Evolutionary conservation across 495 filamentous ascomycete genomes (phyloP).

Genomic region (Eremomyces bilateralis): DNA sequence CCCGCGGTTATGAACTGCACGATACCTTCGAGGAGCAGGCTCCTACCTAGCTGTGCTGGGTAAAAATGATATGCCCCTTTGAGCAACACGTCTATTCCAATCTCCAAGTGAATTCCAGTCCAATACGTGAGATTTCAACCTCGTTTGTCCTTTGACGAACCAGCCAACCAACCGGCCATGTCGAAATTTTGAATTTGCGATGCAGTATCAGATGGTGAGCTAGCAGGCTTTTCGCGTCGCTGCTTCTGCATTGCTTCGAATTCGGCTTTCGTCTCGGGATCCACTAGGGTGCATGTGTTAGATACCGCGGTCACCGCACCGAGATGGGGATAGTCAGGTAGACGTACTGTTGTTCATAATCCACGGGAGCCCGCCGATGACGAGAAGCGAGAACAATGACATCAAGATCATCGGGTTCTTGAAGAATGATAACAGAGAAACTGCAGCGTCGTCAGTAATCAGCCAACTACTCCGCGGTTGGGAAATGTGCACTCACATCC

Average conservation of each 20-base stretch:
- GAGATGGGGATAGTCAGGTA: constrained; percentile 2
- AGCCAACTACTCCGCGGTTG: not conserved
- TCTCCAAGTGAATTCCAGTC: too few species aligned
- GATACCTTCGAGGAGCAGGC: too few species aligned
- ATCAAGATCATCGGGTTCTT: constrained; percentile 92
- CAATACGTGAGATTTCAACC: too few species aligned
- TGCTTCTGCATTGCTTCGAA: constrained; percentile 76
- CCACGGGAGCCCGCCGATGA: constrained; percentile 83
- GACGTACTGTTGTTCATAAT: constrained; percentile 83
- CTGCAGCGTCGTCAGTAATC: constrained; percentile 11
- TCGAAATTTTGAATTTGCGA: constrained; percentile 51
- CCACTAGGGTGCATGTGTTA: constrained; percentile 37
- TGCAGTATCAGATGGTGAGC: constrained; percentile 22
- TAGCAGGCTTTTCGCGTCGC: constrained; percentile 33
- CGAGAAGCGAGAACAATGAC: constrained; percentile 51
- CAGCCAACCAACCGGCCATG: constrained; percentile 66
- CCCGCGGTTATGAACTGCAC: too few species aligned
- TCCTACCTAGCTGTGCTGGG: too few species aligned
- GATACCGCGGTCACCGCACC: not conserved
- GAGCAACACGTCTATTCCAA: too few species aligned
- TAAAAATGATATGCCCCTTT: too few species aligned
- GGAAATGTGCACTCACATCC: constrained; percentile 37
- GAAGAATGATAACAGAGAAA: constrained; percentile 42
- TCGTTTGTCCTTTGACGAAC: too few species aligned
- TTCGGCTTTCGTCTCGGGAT: constrained; percentile 78